Base-by-base conservation (phyloP, 139 green algal genomes). In the Asterochloris sp. region DNA sequence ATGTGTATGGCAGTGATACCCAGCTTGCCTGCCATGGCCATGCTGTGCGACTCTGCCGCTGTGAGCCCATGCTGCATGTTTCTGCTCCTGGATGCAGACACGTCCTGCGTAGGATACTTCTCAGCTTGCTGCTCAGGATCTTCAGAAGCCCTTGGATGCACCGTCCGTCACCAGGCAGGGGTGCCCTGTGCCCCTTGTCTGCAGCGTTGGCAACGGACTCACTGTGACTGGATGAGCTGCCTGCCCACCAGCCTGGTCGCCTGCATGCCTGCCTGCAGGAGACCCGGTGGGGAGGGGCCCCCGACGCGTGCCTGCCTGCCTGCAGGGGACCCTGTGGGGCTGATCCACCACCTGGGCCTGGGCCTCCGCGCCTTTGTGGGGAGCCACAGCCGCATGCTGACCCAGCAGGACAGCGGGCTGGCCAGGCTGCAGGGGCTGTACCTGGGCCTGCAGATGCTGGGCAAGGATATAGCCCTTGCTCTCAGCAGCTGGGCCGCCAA, bases 341-440 rank as follows among this genome's bases (percentile, higher is more conserved):
- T 93, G 27, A 68, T 93, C n/a, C 86, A 90, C 62, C 87, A 91
- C 61, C 80, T 93, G 60, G 86, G 86, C 10, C 66, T 91, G 69
- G 88, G 88, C 11, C 83, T 93, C 0, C 92, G 86, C 85, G 80
- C 84, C 27, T 88, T 93, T 69, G 64, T 92, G 80, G 83, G 85
- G 21, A 80, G 67, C 0, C 76, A 79, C 15, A 88, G 86, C 6
- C 80, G 91, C 60, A 83, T 91, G 76, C 81, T 82, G 29, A 89
- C 80, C 67, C 85, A 86, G 10, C 79, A 84, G 26, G 79, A 79
- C 38, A 68, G 85, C 0, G 83, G 82, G 8, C 81, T 76, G 0
- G 69, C 66, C 21, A 73, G 64, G 26, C 64, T 69, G 69, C 81
- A 26, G 26, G 38, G 89, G n/a, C 27, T 92, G n/a, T 63, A 64